These are phyloP conservation scores for Aureobasidium sp. DNA, from an alignment of 2,329 filamentous ascomycete genomes.

Conservation along the genomic window DNA sequence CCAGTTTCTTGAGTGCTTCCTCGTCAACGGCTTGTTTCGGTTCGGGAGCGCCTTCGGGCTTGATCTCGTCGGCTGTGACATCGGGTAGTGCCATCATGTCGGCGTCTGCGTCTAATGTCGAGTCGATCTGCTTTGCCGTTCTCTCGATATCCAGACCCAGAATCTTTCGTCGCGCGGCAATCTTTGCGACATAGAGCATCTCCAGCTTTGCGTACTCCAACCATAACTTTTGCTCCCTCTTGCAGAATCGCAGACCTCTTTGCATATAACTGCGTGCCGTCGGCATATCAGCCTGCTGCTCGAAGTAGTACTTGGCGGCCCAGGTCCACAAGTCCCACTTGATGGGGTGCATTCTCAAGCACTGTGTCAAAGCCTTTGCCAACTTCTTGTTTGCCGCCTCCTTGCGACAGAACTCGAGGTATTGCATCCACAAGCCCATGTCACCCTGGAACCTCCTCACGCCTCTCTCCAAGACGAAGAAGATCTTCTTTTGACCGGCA, in stretches of 20 bases:
- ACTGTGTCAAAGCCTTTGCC: slow-evolving; percentile 52
- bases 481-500: slow-evolving; percentile 70
- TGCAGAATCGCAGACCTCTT: slow-evolving; percentile 83
- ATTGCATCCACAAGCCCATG: slow-evolving; percentile 77
- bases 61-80: slow-evolving; percentile 54
- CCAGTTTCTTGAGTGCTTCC: slow-evolving; percentile 53
- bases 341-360: slow-evolving; percentile 76
- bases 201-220: slow-evolving; percentile 84
- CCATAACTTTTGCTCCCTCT: slow-evolving; percentile 65
- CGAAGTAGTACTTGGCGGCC: slow-evolving; percentile 69
- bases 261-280: slow-evolving; percentile 79
- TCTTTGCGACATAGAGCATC: slow-evolving; percentile 81
- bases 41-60: slow-evolving; percentile 44
- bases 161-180: slow-evolving; percentile 63
- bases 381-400: slow-evolving; percentile 55
- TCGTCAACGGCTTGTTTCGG: slow-evolving; percentile 38
- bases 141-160: slow-evolving; percentile 49
- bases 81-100: slow-evolving; percentile 50
- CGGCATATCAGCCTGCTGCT: slow-evolving; percentile 77
- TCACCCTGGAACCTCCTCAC: slow-evolving; percentile 78
- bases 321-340: slow-evolving; percentile 78
- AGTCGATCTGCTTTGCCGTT: slow-evolving; percentile 34
- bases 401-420: slow-evolving; percentile 70
- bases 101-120: slow-evolving; percentile 32
- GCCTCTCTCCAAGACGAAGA: slow-evolving; percentile 80